Conservation (phyloP, 257 asterid species). For the Ilex aquifolium region DNA sequence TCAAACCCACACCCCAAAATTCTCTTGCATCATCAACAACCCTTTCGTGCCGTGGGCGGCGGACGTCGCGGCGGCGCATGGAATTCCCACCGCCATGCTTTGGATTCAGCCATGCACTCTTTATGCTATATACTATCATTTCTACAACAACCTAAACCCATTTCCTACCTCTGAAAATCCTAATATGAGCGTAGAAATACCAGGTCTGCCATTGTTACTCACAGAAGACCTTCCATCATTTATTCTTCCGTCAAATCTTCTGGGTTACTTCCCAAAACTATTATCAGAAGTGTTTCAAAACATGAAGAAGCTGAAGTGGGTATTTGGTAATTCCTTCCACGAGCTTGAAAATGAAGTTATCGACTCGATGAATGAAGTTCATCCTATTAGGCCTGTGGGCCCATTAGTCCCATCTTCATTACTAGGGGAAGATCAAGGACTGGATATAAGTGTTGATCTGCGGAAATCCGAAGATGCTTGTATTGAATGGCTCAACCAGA, state of each 20-base stretch:
- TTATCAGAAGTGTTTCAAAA: background rate
- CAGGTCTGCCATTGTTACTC: conserved; percentile 3
- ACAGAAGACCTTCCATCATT: conserved; percentile 9
- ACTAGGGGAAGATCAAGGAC: background rate
- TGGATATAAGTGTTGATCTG: background rate
- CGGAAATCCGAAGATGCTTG: background rate
- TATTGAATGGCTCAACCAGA: conserved; percentile 1
- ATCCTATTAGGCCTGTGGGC: background rate
- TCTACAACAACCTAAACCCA: background rate
- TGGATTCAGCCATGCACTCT: background rate
- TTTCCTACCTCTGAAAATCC: conserved; percentile 1
- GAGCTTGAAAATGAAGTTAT: background rate
- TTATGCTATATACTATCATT: background rate
- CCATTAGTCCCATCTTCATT: background rate
- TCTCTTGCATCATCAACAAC: background rate
- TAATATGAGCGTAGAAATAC: background rate
- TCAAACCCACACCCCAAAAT: background rate
- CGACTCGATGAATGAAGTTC: background rate
- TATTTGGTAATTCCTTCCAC: background rate
- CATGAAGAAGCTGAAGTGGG: background rate
- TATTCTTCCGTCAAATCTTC: conserved; percentile 5
- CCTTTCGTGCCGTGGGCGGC: background rate
- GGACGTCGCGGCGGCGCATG: background rate
- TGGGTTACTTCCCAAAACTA: background rate
- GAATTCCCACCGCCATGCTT: background rate